Conservation (phyloP, 1,284 basidiomycete species). For the Porphyrellus sp. region DNA sequence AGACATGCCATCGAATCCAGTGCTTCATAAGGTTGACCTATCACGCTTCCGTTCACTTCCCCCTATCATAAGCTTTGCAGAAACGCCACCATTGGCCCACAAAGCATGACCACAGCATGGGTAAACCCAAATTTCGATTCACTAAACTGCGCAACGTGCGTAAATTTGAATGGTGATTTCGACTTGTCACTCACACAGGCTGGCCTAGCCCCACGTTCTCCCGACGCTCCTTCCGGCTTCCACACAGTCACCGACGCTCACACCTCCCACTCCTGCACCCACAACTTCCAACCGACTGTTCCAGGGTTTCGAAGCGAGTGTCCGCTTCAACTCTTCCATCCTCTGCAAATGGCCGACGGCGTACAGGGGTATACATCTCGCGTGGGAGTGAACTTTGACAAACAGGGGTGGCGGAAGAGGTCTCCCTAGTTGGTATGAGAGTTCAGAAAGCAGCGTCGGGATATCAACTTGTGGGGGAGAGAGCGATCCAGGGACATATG, state of each 20-base stretch:
- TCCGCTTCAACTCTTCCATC: conserved; percentile 58
- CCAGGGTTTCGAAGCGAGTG: conserved; percentile 48
- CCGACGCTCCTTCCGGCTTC: conserved; percentile 65
- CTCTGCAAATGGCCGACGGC: conserved; percentile 71
- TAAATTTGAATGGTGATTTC: conserved; percentile 14
- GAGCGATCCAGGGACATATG: conserved; percentile 33
- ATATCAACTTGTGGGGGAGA: conserved; percentile 26
- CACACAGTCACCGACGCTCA: conserved; percentile 89
- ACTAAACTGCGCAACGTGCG: conserved; percentile 14
- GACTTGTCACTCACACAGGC: conserved; percentile 21
- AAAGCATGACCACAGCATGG: conserved; percentile 3
- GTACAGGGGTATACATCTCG: conserved; percentile 82
- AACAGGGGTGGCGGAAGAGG: conserved; percentile 59
- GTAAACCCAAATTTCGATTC: conserved; percentile 4
- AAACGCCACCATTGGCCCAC: conserved; percentile 16
- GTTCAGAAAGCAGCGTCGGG: conserved; percentile 33
- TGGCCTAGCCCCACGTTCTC: conserved; percentile 34
- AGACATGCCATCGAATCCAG: conserved; percentile 24
- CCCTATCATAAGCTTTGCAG: conserved; percentile 12
- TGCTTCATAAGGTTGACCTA: conserved; percentile 15
- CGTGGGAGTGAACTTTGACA: conserved; percentile 55
- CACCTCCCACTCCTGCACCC: conserved; percentile 86
- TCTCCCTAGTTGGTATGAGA: conserved; percentile 52
- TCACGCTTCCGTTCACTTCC: conserved; percentile 7
- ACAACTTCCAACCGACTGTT: conserved; percentile 65